Conservation (phyloP, 768 basidiomycete genomes). For the Suillus subluteus region DNA sequence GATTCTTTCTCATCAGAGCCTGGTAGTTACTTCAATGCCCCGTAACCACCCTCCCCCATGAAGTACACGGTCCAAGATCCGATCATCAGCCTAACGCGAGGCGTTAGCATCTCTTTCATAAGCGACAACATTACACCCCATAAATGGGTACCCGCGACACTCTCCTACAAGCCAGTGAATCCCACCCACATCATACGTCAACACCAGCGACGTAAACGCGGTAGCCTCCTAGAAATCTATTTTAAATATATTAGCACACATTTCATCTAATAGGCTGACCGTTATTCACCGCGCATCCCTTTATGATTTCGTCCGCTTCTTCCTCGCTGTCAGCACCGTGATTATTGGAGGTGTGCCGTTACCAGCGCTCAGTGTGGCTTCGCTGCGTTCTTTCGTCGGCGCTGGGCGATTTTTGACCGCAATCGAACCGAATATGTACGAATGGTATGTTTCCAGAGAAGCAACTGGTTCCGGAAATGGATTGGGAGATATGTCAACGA, state of each 20-base stretch:
- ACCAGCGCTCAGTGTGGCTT: slow-evolving; percentile 15
- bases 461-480: slow-evolving; percentile 68
- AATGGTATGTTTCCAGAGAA: slow-evolving; percentile 61
- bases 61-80: not conserved
- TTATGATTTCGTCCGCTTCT: slow-evolving; percentile 42
- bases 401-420: slow-evolving; percentile 50
- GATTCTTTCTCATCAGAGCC: not conserved
- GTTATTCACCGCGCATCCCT: slow-evolving; percentile 14
- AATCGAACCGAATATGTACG: slow-evolving; percentile 62
- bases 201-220: slow-evolving; percentile 21
- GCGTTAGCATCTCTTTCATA: not conserved
- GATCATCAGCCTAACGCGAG: not conserved
- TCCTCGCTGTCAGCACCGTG: slow-evolving; percentile 64
- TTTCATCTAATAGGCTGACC: slow-evolving; percentile 8
- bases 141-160: slow-evolving; percentile 9
- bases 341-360: slow-evolving; percentile 38
- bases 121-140: not conserved
- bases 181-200: not conserved
- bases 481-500: slow-evolving; percentile 62
- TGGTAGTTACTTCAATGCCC: not conserved
- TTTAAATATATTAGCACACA: slow-evolving; percentile 10
- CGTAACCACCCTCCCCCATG: slow-evolving; percentile 5
- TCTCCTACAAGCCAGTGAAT: not conserved
- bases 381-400: slow-evolving; percentile 26
- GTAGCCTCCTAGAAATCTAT: slow-evolving; percentile 14